Evolutionary conservation across 805 yeast genomes (phyloP), one percentile per base, ranked within the genome.

Genomic region (Alloascoidea africana): DNA sequence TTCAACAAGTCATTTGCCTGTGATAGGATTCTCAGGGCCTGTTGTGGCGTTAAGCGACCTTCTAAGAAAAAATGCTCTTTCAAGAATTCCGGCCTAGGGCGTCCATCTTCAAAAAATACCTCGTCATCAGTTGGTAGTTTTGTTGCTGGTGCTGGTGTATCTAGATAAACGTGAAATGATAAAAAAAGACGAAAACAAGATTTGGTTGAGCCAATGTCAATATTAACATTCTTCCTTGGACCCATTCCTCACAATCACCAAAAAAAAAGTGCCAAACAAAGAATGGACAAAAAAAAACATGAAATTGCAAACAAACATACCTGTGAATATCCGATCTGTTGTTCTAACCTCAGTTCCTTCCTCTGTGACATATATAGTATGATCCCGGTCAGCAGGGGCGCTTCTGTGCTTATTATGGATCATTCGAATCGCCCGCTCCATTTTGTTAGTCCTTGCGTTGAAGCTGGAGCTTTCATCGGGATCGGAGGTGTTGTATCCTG

Each of bases 41-140:
- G 96, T 6, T 63, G 62, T 39, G 75, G 77, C 11, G 68, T 63
- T 32, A 89, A 60, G 40, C 94, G 66, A 2, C 98, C 97, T 56
- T 91, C 96, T 32, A 66, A 62, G 45, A 66, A 60, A 46, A 87
- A 80, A 58, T 85, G 96, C 17, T 74, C 68, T 45, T 69, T 74
- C 39, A 91, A 56, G 48, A 82, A 81, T 33, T 60, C 72, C 46
- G 75, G 68, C 50, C 85, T 72, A 4, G 91, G 89, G 35, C 70
- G 53, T 0, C 84, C 86, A 38, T 66, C 65, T 3, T 60, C 55
- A 32, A 54, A 53, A 48, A 85, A 89, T n/a, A 89, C 62, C 51
- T 82, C 74, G 3, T 59, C 67, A 51, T 87, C 84, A 0, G 67
- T 54, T 0, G 96, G 96, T 14, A 62, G 62, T 35, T 58, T 56